phyloP scores from a whole-genome alignment of 2,329 filamentous ascomycete species.

The Paradendryphiella salina region DNA sequence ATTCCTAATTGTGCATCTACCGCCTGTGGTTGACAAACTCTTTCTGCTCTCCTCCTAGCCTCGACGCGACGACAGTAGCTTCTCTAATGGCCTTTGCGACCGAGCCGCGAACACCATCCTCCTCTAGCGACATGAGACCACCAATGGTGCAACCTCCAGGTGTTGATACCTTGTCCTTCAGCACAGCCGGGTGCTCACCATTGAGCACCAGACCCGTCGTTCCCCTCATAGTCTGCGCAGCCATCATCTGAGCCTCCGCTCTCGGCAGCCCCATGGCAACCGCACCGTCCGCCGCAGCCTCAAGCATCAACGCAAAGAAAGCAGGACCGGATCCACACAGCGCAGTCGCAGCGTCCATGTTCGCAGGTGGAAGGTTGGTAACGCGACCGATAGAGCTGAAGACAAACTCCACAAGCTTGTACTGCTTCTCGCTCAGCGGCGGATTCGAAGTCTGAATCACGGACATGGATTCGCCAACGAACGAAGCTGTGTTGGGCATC shows the following conservation, averaged over 20 bases:
- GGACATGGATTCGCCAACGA: constrained; percentile 79
- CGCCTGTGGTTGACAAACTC: constrained; percentile 51
- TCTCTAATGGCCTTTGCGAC: constrained; percentile 71
- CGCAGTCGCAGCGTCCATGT: constrained; percentile 74
- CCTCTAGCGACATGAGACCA: constrained; percentile 72
- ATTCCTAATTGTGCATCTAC: constrained; percentile 12
- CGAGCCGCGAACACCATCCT: constrained; percentile 68
- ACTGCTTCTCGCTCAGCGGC: constrained; percentile 58
- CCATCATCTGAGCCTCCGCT: constrained; percentile 74
- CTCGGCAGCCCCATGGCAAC: constrained; percentile 78
- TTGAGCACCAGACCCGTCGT: constrained; percentile 68
- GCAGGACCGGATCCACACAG: constrained; percentile 75
- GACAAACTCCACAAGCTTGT: constrained; percentile 70
- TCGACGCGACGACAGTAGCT: constrained; percentile 69
- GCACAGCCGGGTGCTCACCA: constrained; percentile 74
- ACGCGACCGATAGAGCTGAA: constrained; percentile 75
- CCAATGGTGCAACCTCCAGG: constrained; percentile 79
- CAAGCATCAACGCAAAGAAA: constrained; percentile 74
- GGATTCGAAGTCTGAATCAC: constrained; percentile 68
- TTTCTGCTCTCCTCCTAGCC: constrained; percentile 61
- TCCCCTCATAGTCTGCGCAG: constrained; percentile 76
- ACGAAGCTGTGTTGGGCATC: constrained; percentile 82
- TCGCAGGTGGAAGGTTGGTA: constrained; percentile 65
- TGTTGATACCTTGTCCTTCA: constrained; percentile 76
- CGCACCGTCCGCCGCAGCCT: constrained; percentile 74